Evolutionary conservation across 2,329 filamentous ascomycete species (phyloP), one percentile per base, ranked within the genome.

Genomic region (Didymella keratinophila): DNA sequence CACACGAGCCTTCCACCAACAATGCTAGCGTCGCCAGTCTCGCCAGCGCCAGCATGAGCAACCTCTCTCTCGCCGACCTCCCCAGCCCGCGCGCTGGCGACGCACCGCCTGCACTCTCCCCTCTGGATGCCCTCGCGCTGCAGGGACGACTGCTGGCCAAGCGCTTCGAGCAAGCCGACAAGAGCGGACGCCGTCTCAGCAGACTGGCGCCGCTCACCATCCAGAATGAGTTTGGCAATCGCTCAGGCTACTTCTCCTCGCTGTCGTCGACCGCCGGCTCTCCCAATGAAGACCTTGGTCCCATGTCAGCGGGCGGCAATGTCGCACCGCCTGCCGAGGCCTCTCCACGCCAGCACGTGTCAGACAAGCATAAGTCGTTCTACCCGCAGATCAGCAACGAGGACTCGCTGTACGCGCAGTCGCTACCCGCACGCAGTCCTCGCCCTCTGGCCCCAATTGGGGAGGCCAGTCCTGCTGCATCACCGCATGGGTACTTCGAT

Each of bases 101-200:
- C 68, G 85, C 90, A 1, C 94, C 95, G 20, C 95, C 95, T 5
- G 91, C 95, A 51, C 84, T 98, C 56, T 98, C 95, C 8, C 95
- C 95, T 11, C 85, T 99, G 64, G 95, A 99, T 83, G 94, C 94
- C 46, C 96, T 99, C 74, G 94, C 94, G 21, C 84, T 94, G 62
- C 94, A 98, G 74, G 96, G 93, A 69, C 89, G 94, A 57, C 81
- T 96, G 68, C 85, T 99, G 50, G 93, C 93, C 37, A 91, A 87
- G 78, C 90, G 96, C 78, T 86, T 99, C 61, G 89, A 97, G 76
- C 89, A 95, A 63, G 85, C 87, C 71, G 78, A 79, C 59, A 88
- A 86, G 71, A 85, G 86, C 62, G 93, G 91, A 48, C 87, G 88
- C 64, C 87, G 93, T 57, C 86, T 97, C 78, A 97, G 93, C 78